Base-by-base conservation (phyloP, 805 yeast genomes). In the Ogataea saltuana region DNA sequence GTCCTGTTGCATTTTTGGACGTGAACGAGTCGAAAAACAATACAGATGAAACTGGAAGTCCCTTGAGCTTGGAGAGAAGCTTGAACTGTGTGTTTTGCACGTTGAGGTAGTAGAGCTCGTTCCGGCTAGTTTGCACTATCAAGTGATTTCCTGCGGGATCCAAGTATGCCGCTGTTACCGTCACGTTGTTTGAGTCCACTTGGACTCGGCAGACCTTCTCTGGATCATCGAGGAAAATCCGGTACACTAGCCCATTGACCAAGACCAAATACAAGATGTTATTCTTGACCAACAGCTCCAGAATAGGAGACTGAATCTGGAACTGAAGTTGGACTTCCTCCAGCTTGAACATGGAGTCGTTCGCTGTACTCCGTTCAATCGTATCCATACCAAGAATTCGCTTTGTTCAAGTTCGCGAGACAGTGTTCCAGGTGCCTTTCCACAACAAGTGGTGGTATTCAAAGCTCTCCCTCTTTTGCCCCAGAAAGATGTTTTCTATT, bases 181-280 rank as follows among this genome's bases (percentile, higher is more conserved):
- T 61, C 13, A 56, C 60, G 8, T 48, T 52, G 11, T 46, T 40
- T 3, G 58, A 27, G 5, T 55, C 59, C 1, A 75, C 46, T 10
- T 59, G 61, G n/a, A 70, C 56, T 18, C 61, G 64, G 31, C 70
- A 72, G 4, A 85, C 81, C 6, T 69, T 69, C 26, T 83, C 78
- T 1, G 93, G 93, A 38, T 71, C 71, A 39, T 78, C 81, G 49
- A 85, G 64, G 52, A 84, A 80, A 23, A 86, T 83, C n/a, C 84
- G 63, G 50, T 76, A 76, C n/a, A 85, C 62, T 12, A 70, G 56
- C 1, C 84, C 83, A 7, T 72, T 63, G 37, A 66, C 67, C 43
- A 80, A 66, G 0, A 82, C 78, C 35, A 85, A 64, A 43, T 76
- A 72, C 29, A 85, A 71, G 5, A 75, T 63, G 53, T 85, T 84